Conservation (phyloP, 2,329 filamentous ascomycete species). For the Colletotrichum lindemuthianum region DNA sequence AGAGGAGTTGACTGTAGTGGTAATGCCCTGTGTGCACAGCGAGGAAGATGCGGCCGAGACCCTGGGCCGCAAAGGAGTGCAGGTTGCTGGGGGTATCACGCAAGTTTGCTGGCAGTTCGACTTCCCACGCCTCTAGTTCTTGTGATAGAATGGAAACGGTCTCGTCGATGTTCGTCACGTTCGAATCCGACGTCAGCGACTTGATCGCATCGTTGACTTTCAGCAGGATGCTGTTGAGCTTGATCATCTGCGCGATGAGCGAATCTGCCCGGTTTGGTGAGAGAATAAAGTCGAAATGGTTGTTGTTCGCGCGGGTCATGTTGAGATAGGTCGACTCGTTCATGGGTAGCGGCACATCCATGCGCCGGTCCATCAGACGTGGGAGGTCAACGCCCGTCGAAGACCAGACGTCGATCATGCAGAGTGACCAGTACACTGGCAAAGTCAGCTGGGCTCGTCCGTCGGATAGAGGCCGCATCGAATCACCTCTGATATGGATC, state of each 20-base stretch:
- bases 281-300: slow-evolving; percentile 37
- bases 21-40: slow-evolving; percentile 58
- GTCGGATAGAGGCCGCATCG: no score
- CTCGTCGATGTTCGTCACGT: slow-evolving; percentile 42
- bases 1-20: slow-evolving; percentile 57
- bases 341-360: slow-evolving; percentile 46
- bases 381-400: slow-evolving; percentile 39
- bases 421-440: slow-evolving; percentile 39
- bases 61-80: slow-evolving; percentile 45
- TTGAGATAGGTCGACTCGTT: slow-evolving; percentile 48
- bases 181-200: slow-evolving; percentile 33
- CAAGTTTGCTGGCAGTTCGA: slow-evolving; percentile 46
- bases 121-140: slow-evolving; percentile 48
- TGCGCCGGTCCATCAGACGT: slow-evolving; percentile 36
- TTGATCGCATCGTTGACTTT: slow-evolving; percentile 50
- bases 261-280: slow-evolving; percentile 37
- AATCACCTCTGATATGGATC: slow-evolving; percentile 44
- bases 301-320: slow-evolving; percentile 37
- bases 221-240: slow-evolving; percentile 46
- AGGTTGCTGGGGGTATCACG: slow-evolving; percentile 52
- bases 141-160: slow-evolving; percentile 44
- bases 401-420: slow-evolving; percentile 40
- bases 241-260: slow-evolving; percentile 40
- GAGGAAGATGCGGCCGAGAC: slow-evolving; percentile 54
- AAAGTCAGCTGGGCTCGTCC: background rate